phyloP scores from a whole-genome alignment of 495 filamentous ascomycete genomes.

The Diplogelasinospora grovesii region DNA sequence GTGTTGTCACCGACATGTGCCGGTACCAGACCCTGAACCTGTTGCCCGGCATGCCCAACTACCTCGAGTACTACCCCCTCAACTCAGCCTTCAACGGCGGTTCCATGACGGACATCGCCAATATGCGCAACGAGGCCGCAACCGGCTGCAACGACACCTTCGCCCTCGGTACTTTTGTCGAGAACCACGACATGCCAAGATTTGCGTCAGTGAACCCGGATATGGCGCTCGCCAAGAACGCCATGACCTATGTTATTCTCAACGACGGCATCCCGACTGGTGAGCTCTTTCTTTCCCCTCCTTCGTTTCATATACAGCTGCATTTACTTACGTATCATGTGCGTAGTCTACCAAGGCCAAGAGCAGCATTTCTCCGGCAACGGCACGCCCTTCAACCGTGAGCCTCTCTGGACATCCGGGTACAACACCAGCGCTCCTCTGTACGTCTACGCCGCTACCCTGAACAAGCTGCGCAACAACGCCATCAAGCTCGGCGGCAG shows the following conservation, averaged over 20 bases:
- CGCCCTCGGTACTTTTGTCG: constrained; percentile 56
- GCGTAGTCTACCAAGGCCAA: constrained; percentile 47
- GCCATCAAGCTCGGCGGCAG: constrained; percentile 39
- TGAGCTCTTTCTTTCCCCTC: constrained; percentile 1
- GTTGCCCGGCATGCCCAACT: constrained; percentile 61
- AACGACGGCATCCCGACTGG: constrained; percentile 46
- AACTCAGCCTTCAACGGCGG: constrained; percentile 29
- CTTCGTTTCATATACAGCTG: too few relatives aligned
- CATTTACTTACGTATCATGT: constrained; percentile 5
- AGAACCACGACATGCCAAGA: constrained; percentile 73
- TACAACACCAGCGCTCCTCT: constrained; percentile 55
- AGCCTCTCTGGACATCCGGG: constrained; percentile 61
- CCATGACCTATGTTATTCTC: constrained; percentile 63
- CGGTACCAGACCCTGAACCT: constrained; percentile 32
- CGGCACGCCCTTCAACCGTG: constrained; percentile 58
- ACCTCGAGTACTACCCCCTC: constrained; percentile 63
- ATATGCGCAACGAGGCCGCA: constrained; percentile 12
- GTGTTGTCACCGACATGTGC: constrained; percentile 20
- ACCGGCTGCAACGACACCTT: constrained; percentile 24
- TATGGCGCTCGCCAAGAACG: constrained; percentile 60
- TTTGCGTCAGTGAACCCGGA: constrained; percentile 54
- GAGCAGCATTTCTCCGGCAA: constrained; percentile 64
- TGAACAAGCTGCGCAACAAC: constrained; percentile 56
- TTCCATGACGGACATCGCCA: constrained; percentile 10
- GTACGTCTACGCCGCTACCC: constrained; percentile 49